Percentiles rank a stretch among this genome's conserved stretches.
These are phyloP conservation scores for Rhodotorula toruloides DNA, from an alignment of 768 basidiomycete genomes.

Conservation along the genomic window DNA sequence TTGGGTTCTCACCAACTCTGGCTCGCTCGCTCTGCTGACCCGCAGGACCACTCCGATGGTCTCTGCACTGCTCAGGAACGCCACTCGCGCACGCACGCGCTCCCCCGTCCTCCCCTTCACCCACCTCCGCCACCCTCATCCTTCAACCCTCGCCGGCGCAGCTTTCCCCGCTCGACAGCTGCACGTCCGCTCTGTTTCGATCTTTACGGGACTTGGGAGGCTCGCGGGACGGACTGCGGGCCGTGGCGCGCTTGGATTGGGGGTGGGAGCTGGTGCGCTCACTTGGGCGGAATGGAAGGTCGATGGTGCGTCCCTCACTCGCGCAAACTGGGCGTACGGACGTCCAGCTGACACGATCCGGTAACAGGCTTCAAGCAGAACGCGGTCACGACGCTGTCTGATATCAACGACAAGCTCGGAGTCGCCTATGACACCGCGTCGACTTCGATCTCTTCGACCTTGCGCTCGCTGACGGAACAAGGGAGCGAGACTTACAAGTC, in stretches of 20 bases:
- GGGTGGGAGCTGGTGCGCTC: constrained; percentile 77
- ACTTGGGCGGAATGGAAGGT: constrained; percentile 96
- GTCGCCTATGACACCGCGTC: constrained; percentile 16
- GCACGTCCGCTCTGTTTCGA: constrained; percentile 31
- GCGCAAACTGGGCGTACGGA: not conserved
- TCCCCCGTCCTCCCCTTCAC: too few relatives aligned
- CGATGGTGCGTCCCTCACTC: constrained; percentile 61
- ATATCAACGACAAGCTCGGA: constrained; percentile 32
- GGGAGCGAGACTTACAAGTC: constrained; percentile 48
- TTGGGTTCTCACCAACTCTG: too few relatives aligned
- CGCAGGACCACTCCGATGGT: too few relatives aligned
- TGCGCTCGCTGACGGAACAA: constrained; percentile 61
- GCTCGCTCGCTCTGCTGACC: too few relatives aligned
- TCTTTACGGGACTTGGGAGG: constrained; percentile 30
- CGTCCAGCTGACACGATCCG: constrained; percentile 50
- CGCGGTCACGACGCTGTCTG: constrained; percentile 11
- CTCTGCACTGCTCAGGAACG: too few relatives aligned
- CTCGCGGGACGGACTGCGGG: constrained; percentile 33
- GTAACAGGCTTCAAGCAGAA: constrained; percentile 30
- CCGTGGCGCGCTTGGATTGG: constrained; percentile 31
- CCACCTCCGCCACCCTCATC: too few relatives aligned
- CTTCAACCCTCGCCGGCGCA: too few relatives aligned
- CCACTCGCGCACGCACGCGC: too few relatives aligned
- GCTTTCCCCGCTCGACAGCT: constrained; percentile 14
- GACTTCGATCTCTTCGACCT: constrained; percentile 48